Conservation (phyloP, 2,329 filamentous ascomycete genomes). For the Pezicula neosporulosa region DNA sequence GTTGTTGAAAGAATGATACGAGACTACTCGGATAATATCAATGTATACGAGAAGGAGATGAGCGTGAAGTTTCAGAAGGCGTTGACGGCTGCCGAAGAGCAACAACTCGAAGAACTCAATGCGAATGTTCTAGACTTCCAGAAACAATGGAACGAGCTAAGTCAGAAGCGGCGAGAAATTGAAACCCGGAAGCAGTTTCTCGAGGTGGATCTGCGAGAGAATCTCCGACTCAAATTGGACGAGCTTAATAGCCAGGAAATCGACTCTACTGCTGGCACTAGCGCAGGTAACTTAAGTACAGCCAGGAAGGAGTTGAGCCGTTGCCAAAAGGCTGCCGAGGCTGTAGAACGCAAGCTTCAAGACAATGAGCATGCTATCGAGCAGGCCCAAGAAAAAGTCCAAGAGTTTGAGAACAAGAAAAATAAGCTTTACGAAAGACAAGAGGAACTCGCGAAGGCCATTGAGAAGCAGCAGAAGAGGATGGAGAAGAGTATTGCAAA, state of each 20-base stretch:
- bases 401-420: slow-evolving; percentile 40
- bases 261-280: slow-evolving; percentile 61
- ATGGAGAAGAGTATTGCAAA: slow-evolving; percentile 92
- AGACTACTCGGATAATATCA: slow-evolving; percentile 70
- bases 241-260: slow-evolving; percentile 76
- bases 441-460: slow-evolving; percentile 71
- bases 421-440: slow-evolving; percentile 67
- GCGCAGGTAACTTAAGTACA: slow-evolving; percentile 68
- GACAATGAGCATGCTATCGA: slow-evolving; percentile 76
- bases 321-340: slow-evolving; percentile 63
- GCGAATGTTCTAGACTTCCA: slow-evolving; percentile 69
- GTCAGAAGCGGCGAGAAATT: slow-evolving; percentile 68
- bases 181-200: slow-evolving; percentile 79
- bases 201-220: slow-evolving; percentile 85
- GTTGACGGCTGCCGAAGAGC: slow-evolving; percentile 77
- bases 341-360: slow-evolving; percentile 64
- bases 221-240: slow-evolving; percentile 81
- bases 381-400: slow-evolving; percentile 35
- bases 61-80: slow-evolving; percentile 89
- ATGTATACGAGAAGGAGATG: slow-evolving; percentile 76
- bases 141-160: slow-evolving; percentile 72
- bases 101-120: slow-evolving; percentile 69
- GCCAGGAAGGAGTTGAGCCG: slow-evolving; percentile 79
- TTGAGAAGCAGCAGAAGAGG: slow-evolving; percentile 81
- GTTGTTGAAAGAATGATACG: slow-evolving; percentile 74